These are phyloP conservation scores for Saccharomyces pastorianus DNA, from an alignment of 1,139 yeast genomes.

Conservation along the genomic window DNA sequence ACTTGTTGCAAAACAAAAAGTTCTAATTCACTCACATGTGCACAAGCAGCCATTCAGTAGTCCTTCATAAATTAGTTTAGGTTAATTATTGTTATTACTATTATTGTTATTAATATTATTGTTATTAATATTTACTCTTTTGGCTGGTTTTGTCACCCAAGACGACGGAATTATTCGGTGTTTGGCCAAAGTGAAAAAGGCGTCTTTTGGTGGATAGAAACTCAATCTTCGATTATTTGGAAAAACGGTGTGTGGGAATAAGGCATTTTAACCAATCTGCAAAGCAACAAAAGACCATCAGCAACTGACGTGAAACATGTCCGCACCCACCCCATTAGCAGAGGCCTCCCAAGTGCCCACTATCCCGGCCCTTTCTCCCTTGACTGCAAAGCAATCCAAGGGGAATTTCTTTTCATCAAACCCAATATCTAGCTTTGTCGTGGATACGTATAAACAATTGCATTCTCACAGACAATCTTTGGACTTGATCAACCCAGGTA, in stretches of 20 bases:
- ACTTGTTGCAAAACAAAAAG: slow-evolving; percentile 46
- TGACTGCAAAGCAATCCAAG: slow-evolving; percentile 39
- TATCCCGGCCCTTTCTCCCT: slow-evolving; percentile 47
- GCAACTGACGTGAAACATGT: slow-evolving; percentile 14
- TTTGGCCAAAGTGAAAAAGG: neutral
- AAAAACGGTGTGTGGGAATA: neutral
- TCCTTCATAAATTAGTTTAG: neutral
- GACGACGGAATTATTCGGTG: neutral
- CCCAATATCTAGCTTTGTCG: slow-evolving; percentile 74
- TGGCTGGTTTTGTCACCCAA: neutral
- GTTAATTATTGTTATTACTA: neutral
- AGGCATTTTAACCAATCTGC: neutral
- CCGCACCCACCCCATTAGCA: slow-evolving; percentile 38
- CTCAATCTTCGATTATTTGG: neutral
- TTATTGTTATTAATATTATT: no score
- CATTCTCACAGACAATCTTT: slow-evolving; percentile 73
- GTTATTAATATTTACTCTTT: neutral
- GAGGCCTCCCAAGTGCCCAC: slow-evolving; percentile 54
- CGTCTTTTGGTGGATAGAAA: neutral
- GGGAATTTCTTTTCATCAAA: slow-evolving; percentile 74
- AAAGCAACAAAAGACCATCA: neutral
- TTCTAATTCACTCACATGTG: slow-evolving; percentile 35
- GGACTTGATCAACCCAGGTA: slow-evolving; percentile 85
- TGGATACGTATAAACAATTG: slow-evolving; percentile 66
- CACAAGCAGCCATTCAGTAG: neutral